Conservation (phyloP, 768 basidiomycete genomes). For the Tricholoma terreum region DNA sequence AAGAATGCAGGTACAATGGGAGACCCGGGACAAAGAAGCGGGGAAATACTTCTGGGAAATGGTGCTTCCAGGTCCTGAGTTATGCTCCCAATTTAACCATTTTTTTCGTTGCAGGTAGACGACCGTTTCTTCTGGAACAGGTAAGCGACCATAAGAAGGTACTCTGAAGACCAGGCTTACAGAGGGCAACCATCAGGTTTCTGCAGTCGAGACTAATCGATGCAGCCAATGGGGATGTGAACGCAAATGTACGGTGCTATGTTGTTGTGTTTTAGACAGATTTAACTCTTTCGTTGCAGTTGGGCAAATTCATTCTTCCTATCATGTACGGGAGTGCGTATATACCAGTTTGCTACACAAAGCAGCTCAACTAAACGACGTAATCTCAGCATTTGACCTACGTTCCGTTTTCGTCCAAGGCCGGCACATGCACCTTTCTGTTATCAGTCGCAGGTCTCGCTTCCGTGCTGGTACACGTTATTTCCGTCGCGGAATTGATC, state of each 20-base stretch:
- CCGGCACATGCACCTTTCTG: constrained; percentile 74
- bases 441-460: constrained; percentile 92
- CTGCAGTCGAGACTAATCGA: constrained; percentile 39
- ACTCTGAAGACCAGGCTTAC: neutral
- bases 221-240: constrained; percentile 41
- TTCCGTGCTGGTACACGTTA: constrained; percentile 96
- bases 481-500: constrained; percentile 91
- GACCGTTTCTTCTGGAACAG: constrained; percentile 99
- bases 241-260: constrained; percentile 59
- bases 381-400: constrained; percentile 74
- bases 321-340: constrained; percentile 91
- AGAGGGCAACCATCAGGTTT: constrained; percentile 32
- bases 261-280: neutral
- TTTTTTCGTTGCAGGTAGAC: constrained; percentile 57
- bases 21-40: constrained; percentile 45
- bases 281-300: constrained; percentile 42
- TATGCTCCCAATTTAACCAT: neutral
- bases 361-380: constrained; percentile 3
- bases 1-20: constrained; percentile 80
- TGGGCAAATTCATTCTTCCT: constrained; percentile 86
- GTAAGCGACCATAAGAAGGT: constrained; percentile 30
- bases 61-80: constrained; percentile 39
- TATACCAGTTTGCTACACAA: neutral
- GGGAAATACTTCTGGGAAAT: constrained; percentile 72
- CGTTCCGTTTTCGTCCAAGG: constrained; percentile 73